Base-by-base conservation (phyloP, 2,329 filamentous ascomycete species). In the Tolypocladium ovalisporum region DNA sequence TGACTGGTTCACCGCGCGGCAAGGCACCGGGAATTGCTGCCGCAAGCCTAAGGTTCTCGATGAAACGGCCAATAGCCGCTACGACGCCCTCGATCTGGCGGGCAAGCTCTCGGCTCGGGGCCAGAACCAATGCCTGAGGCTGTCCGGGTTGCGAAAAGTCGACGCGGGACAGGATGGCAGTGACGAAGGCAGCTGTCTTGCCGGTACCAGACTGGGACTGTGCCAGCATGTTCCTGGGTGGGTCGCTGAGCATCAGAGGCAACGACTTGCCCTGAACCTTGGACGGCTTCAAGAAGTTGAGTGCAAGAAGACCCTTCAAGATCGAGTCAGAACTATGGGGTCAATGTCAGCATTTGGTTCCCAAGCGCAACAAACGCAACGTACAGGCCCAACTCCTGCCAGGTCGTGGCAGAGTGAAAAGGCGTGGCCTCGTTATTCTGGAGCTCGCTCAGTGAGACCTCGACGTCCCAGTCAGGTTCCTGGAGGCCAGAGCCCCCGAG, bases 171-270 rank as follows among this genome's bases (percentile, higher is more conserved):
- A 99, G 81, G 60, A 96, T 88, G 60, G 96, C 96, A 61, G 96
- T 86, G 52, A 94, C 89, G 71, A 99, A 99, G 27, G 94, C 94
- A 24, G 92, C 94, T 0, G 94, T 99, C 79, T 99, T 99, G 68
- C 94, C 94, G 24, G 94, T 99, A 65, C 94, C 94, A 2, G 94
- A 99, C 73, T 99, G 94, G n/a, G 94, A 99, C 75, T 99, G 94
- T 4, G 92, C 94, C 68, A 99, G 93, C 82, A 99, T 88, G 74
- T 97, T 97, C 62, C 81, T 81, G 0, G 93, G 88, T n/a, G 94
- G 93, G 68, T 96, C 79, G 65, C 82, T 77, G 62, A 99, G 82
- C 68, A 99, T 88, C 57, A 99, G 80, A 34, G 94, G 94, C 22
- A 99, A 82, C 1, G 94, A 94, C 65, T 88, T 90, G 73, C 96